phyloP scores from a whole-genome alignment of 345 rosid genomes.

The Citrus glauca region DNA sequence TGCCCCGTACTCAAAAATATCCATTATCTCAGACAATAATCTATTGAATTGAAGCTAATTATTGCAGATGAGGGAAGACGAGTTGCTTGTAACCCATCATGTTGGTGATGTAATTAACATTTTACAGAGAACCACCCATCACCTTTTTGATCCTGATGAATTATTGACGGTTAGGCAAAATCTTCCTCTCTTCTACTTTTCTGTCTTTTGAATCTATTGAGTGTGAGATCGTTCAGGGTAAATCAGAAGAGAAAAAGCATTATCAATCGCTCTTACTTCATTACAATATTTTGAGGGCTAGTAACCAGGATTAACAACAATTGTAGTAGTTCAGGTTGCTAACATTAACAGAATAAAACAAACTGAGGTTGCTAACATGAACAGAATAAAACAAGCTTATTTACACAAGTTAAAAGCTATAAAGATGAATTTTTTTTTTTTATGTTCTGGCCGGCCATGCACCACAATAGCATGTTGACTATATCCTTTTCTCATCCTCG shows the following conservation, averaged over 20 bases:
- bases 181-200: not conserved
- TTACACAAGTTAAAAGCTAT: not conserved
- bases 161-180: slow-evolving; percentile 60
- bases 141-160: slow-evolving; percentile 98
- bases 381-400: not conserved
- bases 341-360: not conserved
- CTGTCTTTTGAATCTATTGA: not conserved
- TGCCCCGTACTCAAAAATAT: not conserved
- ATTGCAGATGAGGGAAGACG: slow-evolving; percentile 92
- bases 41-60: not conserved
- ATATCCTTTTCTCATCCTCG: not conserved
- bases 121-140: slow-evolving; percentile 81
- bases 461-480: not conserved
- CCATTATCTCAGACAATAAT: not conserved
- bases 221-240: not conserved
- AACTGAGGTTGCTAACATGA: not conserved
- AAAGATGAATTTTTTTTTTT: not conserved
- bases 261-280: not conserved
- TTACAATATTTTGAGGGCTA: not conserved
- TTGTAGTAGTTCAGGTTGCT: not conserved
- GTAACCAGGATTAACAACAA: not conserved
- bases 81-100: slow-evolving; percentile 81
- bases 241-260: not conserved
- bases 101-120: slow-evolving; percentile 90
- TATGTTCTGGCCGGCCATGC: not conserved